Evolutionary conservation across 768 basidiomycete species (phyloP), one percentile per base, ranked within the genome.

Genomic region (Cystobasidiopsis lactophilus): DNA sequence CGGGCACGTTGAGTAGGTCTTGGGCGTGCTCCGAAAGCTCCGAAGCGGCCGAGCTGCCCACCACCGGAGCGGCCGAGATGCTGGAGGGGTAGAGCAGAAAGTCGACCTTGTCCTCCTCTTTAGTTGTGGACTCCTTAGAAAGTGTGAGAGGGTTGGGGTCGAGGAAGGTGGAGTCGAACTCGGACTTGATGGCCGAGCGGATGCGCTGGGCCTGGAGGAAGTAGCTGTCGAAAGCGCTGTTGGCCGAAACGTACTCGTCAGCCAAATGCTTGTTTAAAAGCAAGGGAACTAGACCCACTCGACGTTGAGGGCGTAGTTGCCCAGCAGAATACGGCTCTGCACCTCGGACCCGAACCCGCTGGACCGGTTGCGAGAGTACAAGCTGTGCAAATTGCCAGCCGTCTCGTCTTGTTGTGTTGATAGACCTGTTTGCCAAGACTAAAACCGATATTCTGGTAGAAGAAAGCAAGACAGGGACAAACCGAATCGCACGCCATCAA

Each of bases 141-240:
- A 7, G 19, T 18, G 24, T 39, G 29, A 72, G 69, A 43, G 74
- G 64, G 61, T 80, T 76, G 2, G 74, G 70, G 2, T 74, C 64
- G 0, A 70, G 68, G 67, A 95, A 88, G 33, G 79, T 74, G 1
- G 63, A 60, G 61, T 79, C 69, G 59, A 89, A 88, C 61, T 95
- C 89, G 3, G 71, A 61, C 53, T 75, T 74, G 49, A 98, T 70
- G 7, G 74, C 68, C 47, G 74, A 72, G 1, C 91, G 78, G 10
- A 95, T 75, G 30, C 77, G 74, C 57, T 85, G 80, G 0, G 91
- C 89, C 69, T 91, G 85, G 4, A 96, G 72, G 64, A 86, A 98
- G 66, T 91, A 95, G 62, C 91, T 95, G 67, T 95, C 82, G 63
- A 88, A 95, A n/a, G 86, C 86, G 53, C 86, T 95, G 60, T 5